Percentiles rank a stretch among this genome's conserved stretches.
Evolutionary conservation across 371 early-diverging fungal species (phyloP).

Genomic region (Lichtheimia ornata): DNA sequence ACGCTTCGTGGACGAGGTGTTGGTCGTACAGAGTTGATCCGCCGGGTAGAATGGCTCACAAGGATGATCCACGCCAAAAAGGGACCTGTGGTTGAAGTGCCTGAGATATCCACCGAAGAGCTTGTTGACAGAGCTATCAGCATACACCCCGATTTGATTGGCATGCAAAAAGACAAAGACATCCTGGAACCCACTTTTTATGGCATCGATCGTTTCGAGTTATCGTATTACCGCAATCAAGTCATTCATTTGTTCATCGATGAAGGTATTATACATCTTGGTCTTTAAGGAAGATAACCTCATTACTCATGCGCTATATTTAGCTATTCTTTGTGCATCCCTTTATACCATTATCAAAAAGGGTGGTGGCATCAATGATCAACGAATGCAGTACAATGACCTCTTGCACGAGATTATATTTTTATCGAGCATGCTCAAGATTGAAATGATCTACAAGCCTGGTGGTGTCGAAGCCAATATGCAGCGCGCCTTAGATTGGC

Average conservation of each 20-base stretch:
- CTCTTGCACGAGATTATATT: conserved; percentile 75
- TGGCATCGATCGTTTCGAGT: conserved; percentile 80
- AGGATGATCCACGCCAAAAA: conserved; percentile 67
- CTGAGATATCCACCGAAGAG: conserved; percentile 60
- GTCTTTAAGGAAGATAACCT: not conserved
- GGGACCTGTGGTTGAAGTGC: conserved; percentile 80
- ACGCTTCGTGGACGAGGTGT: conserved; percentile 84
- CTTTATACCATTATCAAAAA: conserved; percentile 81
- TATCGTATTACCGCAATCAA: conserved; percentile 85
- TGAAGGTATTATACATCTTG: conserved; percentile 47
- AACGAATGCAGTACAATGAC: conserved; percentile 52
- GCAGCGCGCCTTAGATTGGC: conserved; percentile 60
- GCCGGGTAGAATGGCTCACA: conserved; percentile 76
- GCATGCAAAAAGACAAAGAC: conserved; percentile 65
- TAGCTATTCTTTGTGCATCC: conserved; percentile 74
- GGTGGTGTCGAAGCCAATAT: conserved; percentile 74
- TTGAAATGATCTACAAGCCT: conserved; percentile 85
- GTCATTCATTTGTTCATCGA: conserved; percentile 83
- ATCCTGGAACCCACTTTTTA: conserved; percentile 89
- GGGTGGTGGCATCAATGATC: conserved; percentile 66
- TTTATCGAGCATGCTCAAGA: conserved; percentile 76
- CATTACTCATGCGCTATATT: not conserved
- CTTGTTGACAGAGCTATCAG: conserved; percentile 45
- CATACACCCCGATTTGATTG: conserved; percentile 76
- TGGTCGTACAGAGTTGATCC: conserved; percentile 75